These are phyloP conservation scores for Coemansia sp. DNA, from an alignment of 192 early-diverging fungal genomes.

Conservation along the genomic window DNA sequence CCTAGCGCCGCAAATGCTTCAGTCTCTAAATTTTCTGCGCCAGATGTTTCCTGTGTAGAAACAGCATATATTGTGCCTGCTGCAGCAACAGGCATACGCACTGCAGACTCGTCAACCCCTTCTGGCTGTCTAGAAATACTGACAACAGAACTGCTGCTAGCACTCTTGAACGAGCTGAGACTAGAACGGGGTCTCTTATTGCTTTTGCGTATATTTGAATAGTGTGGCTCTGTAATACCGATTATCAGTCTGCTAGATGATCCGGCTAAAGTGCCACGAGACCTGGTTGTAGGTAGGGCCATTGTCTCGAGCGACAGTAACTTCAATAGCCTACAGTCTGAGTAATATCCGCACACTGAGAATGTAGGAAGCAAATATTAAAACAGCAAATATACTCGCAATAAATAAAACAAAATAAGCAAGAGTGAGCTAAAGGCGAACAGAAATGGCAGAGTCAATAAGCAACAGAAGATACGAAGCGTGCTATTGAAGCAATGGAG, in stretches of 20 bases:
- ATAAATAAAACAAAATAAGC: neutral
- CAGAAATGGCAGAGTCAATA: neutral
- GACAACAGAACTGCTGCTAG: neutral
- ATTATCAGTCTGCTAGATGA: neutral
- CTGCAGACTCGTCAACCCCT: neutral
- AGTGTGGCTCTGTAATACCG: neutral
- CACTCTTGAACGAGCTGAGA: neutral
- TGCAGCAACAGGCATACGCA: neutral
- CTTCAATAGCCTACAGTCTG: too few relatives aligned
- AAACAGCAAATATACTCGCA: neutral
- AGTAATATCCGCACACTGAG: too few relatives aligned
- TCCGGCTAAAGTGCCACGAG: neutral
- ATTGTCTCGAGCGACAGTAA: neutral
- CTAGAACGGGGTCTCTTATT: neutral
- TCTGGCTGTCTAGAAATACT: neutral
- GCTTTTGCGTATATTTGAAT: neutral
- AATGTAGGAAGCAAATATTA: too few relatives aligned
- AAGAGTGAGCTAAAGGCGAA: neutral
- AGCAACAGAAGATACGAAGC: neutral
- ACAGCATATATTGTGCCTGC: neutral
- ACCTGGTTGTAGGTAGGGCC: neutral
- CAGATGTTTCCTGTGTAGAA: neutral
- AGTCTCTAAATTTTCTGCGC: neutral
- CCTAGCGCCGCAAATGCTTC: neutral
- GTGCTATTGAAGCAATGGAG: neutral